These are phyloP conservation scores for Cicer chorassanicum DNA, from an alignment of 306 rosid genomes.

Conservation along the genomic window DNA sequence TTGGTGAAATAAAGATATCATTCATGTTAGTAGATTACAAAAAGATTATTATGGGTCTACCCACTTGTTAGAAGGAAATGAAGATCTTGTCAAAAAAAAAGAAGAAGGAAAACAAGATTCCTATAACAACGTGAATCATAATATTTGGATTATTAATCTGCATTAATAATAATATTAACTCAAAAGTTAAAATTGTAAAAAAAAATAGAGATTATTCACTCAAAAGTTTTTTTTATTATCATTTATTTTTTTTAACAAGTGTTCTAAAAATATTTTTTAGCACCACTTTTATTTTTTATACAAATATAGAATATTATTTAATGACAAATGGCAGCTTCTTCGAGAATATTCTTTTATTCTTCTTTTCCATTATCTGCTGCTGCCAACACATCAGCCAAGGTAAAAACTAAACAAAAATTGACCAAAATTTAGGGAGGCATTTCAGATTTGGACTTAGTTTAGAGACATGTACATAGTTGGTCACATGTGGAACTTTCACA, in stretches of 20 bases:
- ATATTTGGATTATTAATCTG: too few species aligned
- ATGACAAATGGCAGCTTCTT: background rate
- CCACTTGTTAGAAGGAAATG: constrained; percentile 40
- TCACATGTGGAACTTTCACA: too few species aligned
- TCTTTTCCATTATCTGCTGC: constrained; percentile 11
- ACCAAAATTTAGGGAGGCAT: background rate
- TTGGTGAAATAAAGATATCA: background rate
- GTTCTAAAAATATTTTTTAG: too few species aligned
- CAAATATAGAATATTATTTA: background rate
- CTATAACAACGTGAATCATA: constrained; percentile 3
- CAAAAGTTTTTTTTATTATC: too few species aligned
- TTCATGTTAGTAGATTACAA: constrained; percentile 27
- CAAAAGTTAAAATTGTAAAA: too few species aligned
- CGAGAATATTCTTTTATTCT: constrained; percentile 45
- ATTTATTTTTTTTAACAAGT: too few species aligned
- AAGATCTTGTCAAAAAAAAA: background rate
- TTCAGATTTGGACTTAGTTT: background rate
- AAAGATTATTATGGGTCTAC: constrained; percentile 30
- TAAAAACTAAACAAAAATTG: background rate
- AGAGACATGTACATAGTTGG: too few species aligned
- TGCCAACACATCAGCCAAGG: background rate
- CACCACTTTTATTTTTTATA: background rate
- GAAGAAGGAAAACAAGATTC: constrained; percentile 40
- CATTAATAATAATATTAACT: too few species aligned
- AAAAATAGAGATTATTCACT: too few species aligned